phyloP scores from a whole-genome alignment of 108 stramenopile genomes.

The Skeletonema tropicum region DNA sequence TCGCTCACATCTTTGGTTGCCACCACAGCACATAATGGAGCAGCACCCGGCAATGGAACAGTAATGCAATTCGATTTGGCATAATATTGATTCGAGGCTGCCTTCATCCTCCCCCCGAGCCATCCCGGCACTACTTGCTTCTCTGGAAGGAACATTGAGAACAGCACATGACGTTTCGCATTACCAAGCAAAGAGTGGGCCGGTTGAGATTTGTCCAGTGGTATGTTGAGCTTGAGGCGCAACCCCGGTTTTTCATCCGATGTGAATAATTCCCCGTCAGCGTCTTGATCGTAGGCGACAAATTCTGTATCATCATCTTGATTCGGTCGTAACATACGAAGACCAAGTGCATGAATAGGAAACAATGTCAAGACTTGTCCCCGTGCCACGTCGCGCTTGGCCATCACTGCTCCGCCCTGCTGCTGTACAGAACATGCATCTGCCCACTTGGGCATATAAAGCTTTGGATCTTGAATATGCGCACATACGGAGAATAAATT shows the following conservation, averaged over 20 bases:
- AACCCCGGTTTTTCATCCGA: slow-evolving; percentile 4
- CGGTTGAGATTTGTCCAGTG: slow-evolving; percentile 29
- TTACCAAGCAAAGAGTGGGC: background rate
- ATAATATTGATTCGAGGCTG: background rate
- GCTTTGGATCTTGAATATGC: slow-evolving; percentile 42
- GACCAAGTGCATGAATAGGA: slow-evolving; percentile 45
- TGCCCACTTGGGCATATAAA: slow-evolving; percentile 37
- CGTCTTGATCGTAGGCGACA: slow-evolving; percentile 25
- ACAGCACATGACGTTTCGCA: slow-evolving; percentile 18
- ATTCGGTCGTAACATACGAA: background rate
- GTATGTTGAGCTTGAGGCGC: slow-evolving; percentile 26
- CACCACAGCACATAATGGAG: slow-evolving; percentile 47
- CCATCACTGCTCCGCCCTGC: background rate
- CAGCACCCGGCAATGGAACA: slow-evolving; percentile 42
- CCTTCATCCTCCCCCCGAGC: slow-evolving; percentile 39
- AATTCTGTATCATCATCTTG: slow-evolving; percentile 25
- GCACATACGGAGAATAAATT: slow-evolving; percentile 35
- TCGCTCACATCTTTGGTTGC: slow-evolving; percentile 42
- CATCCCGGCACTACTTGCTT: slow-evolving; percentile 33
- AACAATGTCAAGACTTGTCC: slow-evolving; percentile 42
- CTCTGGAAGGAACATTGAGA: slow-evolving; percentile 37
- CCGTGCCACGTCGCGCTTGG: slow-evolving; percentile 9
- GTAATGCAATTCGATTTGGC: slow-evolving; percentile 28
- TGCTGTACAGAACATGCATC: slow-evolving; percentile 16
- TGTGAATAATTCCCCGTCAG: slow-evolving; percentile 26